A percentile compares a stretch with the other conserved stretches of the same genome.
These are phyloP conservation scores for Penicillium janthinellum DNA, from an alignment of 2,329 filamentous ascomycete species.

Conservation along the genomic window DNA sequence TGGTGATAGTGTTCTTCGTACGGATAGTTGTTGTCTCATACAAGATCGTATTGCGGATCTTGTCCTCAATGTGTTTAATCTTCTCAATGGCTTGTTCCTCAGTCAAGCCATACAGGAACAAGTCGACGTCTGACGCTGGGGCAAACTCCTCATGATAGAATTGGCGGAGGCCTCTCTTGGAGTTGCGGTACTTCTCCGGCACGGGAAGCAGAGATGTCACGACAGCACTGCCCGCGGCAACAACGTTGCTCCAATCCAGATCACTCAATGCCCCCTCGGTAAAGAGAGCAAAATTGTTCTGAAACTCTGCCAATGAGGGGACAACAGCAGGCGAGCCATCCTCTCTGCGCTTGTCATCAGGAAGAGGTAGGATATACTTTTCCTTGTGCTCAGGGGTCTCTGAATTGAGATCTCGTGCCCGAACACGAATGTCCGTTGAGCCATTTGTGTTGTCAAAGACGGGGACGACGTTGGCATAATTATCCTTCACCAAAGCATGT, in stretches of 20 bases:
- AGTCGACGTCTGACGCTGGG: conserved; percentile 81
- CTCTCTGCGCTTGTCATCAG: conserved; percentile 58
- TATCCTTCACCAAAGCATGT: conserved; percentile 32
- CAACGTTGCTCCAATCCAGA: conserved; percentile 78
- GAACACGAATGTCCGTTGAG: conserved; percentile 29
- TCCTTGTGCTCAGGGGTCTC: conserved; percentile 34
- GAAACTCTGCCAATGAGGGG: conserved; percentile 67
- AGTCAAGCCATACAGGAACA: conserved; percentile 79
- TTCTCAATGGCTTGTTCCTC: conserved; percentile 79
- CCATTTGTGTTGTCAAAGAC: conserved; percentile 31
- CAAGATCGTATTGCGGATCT: conserved; percentile 74
- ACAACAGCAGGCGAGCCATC: conserved; percentile 70
- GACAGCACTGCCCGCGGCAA: conserved; percentile 78
- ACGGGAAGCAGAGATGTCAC: conserved; percentile 76
- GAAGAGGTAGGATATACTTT: conserved; percentile 39
- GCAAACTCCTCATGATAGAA: conserved; percentile 83
- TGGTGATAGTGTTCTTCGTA: conserved; percentile 85
- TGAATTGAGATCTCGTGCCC: conserved; percentile 35
- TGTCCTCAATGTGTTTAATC: conserved; percentile 77
- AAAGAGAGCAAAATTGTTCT: conserved; percentile 78
- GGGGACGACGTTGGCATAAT: conserved; percentile 39
- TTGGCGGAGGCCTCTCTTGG: conserved; percentile 63
- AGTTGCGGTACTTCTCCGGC: conserved; percentile 61
- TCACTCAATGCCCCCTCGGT: conserved; percentile 76
- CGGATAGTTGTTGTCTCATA: conserved; percentile 82